phyloP scores from a whole-genome alignment of 164 flowering plant species.

The Protea cynaroides region DNA sequence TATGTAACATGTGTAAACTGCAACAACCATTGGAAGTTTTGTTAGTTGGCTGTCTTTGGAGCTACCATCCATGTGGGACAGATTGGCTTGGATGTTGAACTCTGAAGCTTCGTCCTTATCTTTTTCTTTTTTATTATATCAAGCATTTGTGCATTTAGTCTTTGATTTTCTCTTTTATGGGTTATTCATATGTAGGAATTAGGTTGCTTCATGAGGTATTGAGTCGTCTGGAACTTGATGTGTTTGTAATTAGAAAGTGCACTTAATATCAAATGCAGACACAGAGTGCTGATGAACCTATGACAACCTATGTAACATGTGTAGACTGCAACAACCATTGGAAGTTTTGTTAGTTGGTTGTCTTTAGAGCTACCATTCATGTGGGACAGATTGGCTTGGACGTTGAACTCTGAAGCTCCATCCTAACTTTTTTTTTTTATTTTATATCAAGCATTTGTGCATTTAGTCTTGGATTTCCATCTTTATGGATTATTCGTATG shows the following conservation, averaged over 20 bases:
- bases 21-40: constrained; percentile 93
- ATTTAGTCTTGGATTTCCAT: constrained; percentile 1
- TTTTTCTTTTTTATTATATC: not conserved
- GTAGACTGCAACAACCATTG: constrained; percentile 90
- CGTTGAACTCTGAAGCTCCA: constrained; percentile 5
- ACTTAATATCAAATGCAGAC: constrained; percentile 94
- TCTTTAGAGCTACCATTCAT: constrained; percentile 3
- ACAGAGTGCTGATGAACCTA: constrained; percentile 98
- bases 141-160: constrained; percentile 7
- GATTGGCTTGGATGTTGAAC: constrained; percentile 12
- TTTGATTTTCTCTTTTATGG: constrained; percentile 3
- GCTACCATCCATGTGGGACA: constrained; percentile 9
- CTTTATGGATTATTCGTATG: too few relatives aligned
- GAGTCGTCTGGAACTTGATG: too few relatives aligned
- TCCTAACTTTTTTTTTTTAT: not conserved
- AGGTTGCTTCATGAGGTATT: too few relatives aligned
- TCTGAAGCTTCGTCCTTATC: not conserved
- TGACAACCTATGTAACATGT: constrained; percentile 91
- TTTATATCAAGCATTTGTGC: constrained; percentile 8
- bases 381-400: constrained; percentile 12
- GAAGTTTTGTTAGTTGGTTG: constrained; percentile 69
- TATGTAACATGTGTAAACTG: constrained; percentile 87
- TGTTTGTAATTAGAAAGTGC: too few relatives aligned
- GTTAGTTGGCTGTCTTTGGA: constrained; percentile 21
- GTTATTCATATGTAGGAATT: too few relatives aligned